A percentile compares a stretch with the other conserved stretches of the same genome.
Evolutionary conservation across 352 stramenopile genomes (phyloP).

Genomic region (Globisporangium orthogonon): DNA sequence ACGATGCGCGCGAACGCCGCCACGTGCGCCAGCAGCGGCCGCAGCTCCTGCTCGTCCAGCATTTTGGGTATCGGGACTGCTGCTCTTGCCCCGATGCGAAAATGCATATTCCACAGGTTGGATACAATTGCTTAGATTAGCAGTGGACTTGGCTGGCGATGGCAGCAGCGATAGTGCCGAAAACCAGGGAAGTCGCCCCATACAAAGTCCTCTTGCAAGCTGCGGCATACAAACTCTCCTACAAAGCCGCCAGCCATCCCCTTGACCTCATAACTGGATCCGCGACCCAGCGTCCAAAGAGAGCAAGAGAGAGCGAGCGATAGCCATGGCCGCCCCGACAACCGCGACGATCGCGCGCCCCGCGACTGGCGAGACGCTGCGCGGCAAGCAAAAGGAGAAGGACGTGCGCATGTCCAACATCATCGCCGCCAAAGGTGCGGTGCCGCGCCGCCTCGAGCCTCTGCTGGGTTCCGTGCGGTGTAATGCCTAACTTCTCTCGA

Average conservation of each 20-base stretch:
- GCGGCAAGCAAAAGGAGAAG: slow-evolving; percentile 93
- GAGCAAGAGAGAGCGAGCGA: slow-evolving; percentile 1
- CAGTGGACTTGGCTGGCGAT: not conserved
- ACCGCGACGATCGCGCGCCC: slow-evolving; percentile 58
- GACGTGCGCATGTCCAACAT: slow-evolving; percentile 99
- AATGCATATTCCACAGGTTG: not conserved
- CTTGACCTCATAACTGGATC: slow-evolving; percentile 13
- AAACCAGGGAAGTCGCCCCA: not conserved
- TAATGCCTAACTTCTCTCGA: no score
- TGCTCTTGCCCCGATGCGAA: no score
- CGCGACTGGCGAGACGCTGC: slow-evolving; percentile 63
- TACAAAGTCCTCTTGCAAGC: not conserved
- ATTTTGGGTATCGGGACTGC: not conserved
- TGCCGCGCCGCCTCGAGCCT: not conserved
- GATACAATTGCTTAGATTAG: not conserved
- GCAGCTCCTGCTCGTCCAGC: not conserved
- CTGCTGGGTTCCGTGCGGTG: no score
- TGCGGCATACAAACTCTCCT: no score
- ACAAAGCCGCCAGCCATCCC: slow-evolving; percentile 1
- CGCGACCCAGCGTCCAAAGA: slow-evolving; percentile 10
- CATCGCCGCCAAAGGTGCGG: slow-evolving; percentile 94
- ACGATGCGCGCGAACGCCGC: slow-evolving; percentile 39
- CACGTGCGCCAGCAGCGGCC: slow-evolving; percentile 14
- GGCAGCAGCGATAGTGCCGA: not conserved
- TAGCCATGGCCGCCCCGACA: slow-evolving; percentile 13